phyloP scores from a whole-genome alignment of 257 asterid species.

The Asclepias syriaca region DNA sequence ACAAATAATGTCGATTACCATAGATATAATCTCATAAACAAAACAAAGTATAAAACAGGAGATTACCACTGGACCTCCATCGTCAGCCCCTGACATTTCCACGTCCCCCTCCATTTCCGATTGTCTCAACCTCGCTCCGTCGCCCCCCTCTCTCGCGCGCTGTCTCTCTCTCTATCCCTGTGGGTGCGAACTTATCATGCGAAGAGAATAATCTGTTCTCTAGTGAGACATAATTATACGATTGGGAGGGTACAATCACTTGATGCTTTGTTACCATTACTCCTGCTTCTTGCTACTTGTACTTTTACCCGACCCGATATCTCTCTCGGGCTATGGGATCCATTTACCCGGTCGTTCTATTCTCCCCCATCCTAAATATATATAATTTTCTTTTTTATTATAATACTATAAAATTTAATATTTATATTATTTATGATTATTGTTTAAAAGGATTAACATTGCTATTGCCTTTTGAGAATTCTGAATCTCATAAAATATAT shows the following conservation, averaged over 20 bases:
- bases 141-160: conserved; percentile 4
- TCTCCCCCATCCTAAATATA: too few species aligned
- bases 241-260: not conserved
- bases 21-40: not conserved
- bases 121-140: conserved; percentile 14
- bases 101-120: conserved; percentile 59
- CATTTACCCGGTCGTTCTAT: not conserved
- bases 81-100: conserved; percentile 59
- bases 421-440: too few species aligned
- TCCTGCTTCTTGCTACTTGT: not conserved
- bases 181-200: not conserved
- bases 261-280: not conserved
- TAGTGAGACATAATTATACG: not conserved
- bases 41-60: not conserved
- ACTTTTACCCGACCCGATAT: not conserved
- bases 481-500: too few species aligned
- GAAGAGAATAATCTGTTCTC: not conserved
- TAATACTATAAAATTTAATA: too few species aligned
- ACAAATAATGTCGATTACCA: not conserved
- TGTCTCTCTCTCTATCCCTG: not conserved
- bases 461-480: too few species aligned
- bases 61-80: conserved; percentile 38
- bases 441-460: too few species aligned
- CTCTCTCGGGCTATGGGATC: not conserved
- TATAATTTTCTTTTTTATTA: too few species aligned